These are phyloP conservation scores for Trichoderma asperelloides DNA, from an alignment of 495 filamentous ascomycete species.

Conservation along the genomic window DNA sequence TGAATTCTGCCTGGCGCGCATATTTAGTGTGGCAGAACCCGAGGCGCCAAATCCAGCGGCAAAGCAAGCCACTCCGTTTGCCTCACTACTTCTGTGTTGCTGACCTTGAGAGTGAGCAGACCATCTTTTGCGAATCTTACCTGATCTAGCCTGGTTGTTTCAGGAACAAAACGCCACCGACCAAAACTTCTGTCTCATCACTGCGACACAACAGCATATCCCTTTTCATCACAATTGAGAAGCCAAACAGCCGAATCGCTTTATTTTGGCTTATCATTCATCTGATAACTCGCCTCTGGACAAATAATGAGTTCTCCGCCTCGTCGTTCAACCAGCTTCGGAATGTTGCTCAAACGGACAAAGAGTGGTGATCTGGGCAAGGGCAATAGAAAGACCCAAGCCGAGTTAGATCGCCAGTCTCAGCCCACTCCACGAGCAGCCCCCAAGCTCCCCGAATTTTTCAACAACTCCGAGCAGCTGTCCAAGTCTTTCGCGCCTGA, in stretches of 20 bases:
- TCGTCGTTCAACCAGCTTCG: constrained; percentile 44
- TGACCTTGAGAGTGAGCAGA: neutral
- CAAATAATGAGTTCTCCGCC: constrained; percentile 32
- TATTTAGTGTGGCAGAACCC: neutral
- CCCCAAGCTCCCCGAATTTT: constrained; percentile 73
- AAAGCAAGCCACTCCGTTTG: neutral
- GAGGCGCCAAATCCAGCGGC: neutral
- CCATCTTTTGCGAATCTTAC: neutral
- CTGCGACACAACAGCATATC: neutral
- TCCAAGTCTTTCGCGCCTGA: constrained; percentile 64
- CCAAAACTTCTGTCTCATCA: neutral
- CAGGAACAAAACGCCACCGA: neutral
- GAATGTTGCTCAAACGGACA: constrained; percentile 66
- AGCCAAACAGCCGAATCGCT: neutral
- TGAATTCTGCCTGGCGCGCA: neutral
- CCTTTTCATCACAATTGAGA: neutral
- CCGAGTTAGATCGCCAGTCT: constrained; percentile 56
- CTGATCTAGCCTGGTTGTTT: neutral
- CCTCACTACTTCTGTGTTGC: neutral
- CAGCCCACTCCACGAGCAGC: constrained; percentile 60
- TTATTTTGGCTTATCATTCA: neutral
- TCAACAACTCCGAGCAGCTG: constrained; percentile 54
- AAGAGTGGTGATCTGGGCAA: constrained; percentile 66
- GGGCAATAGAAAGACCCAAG: constrained; percentile 56
- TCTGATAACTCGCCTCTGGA: neutral